Evolutionary conservation across 1,139 yeast genomes (phyloP).

Genomic region (Geotrichum australiense): DNA sequence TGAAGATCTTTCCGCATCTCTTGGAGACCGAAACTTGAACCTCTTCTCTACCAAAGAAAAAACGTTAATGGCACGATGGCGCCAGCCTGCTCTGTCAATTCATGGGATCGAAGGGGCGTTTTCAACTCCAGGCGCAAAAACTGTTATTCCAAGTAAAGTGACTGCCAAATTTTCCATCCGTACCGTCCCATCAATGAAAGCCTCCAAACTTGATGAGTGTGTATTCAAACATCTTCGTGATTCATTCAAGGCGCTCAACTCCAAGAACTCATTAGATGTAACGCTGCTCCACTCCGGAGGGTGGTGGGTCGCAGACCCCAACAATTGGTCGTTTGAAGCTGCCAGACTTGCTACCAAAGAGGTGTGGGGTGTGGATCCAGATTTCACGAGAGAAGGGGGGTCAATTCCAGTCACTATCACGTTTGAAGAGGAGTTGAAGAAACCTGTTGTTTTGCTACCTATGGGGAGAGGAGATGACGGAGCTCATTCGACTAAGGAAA

Average conservation of each 20-base stretch:
- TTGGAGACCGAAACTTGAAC: conserved; percentile 71
- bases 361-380: conserved; percentile 94
- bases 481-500: conserved; percentile 96
- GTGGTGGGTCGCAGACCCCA: conserved; percentile 95
- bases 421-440: conserved; percentile 78
- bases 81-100: conserved; percentile 89
- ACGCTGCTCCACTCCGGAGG: conserved; percentile 89
- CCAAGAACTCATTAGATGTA: conserved; percentile 66
- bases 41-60: conserved; percentile 71
- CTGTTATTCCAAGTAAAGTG: conserved; percentile 95
- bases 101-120: conserved; percentile 99
- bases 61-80: conserved; percentile 91
- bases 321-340: conserved; percentile 86
- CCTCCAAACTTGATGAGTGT: conserved; percentile 63
- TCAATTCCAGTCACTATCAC: conserved; percentile 93
- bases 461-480: conserved; percentile 99
- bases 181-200: conserved; percentile 89
- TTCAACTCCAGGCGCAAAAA: conserved; percentile 90
- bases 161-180: conserved; percentile 92
- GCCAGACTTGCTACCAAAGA: conserved; percentile 90
- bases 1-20: conserved; percentile 76
- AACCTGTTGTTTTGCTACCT: conserved; percentile 82
- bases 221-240: conserved; percentile 64
- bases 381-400: conserved; percentile 97
- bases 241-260: conserved; percentile 56